phyloP scores from a whole-genome alignment of 345 rosid species.

The Salix suchowensis region DNA sequence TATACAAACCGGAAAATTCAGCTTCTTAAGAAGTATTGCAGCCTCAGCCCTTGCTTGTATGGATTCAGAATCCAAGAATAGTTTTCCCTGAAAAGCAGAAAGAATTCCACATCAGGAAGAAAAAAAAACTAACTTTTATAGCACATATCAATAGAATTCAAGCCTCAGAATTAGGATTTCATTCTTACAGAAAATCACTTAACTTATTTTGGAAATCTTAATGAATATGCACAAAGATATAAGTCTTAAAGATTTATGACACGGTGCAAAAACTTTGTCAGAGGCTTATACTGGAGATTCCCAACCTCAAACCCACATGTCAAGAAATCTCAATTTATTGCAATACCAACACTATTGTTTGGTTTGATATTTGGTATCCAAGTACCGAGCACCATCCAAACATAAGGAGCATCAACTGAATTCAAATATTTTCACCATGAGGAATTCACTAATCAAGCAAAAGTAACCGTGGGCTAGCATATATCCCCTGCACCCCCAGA shows the following conservation, averaged over 20 bases:
- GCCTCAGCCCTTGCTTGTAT: constrained; percentile 97
- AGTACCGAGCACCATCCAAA: background rate
- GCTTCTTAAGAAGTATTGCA: constrained; percentile 86
- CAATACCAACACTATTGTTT: background rate
- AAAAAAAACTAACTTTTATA: background rate
- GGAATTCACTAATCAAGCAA: background rate
- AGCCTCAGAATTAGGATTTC: background rate
- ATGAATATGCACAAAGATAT: background rate
- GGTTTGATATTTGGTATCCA: background rate
- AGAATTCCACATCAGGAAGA: background rate
- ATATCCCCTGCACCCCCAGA: background rate
- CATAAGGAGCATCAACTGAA: background rate
- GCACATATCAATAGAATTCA: background rate
- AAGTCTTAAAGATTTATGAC: background rate
- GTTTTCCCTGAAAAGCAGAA: constrained; percentile 53
- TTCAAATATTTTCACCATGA: background rate
- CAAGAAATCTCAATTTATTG: background rate
- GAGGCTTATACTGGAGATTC: background rate
- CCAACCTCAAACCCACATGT: background rate
- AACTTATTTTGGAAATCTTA: background rate
- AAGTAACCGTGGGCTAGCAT: background rate
- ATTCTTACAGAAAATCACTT: background rate
- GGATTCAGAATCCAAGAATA: constrained; percentile 90
- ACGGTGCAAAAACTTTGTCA: background rate
- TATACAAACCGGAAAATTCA: constrained; percentile 86